phyloP scores from a whole-genome alignment of 2,329 filamentous ascomycete species.

The Arthrinium phaeospermum region DNA sequence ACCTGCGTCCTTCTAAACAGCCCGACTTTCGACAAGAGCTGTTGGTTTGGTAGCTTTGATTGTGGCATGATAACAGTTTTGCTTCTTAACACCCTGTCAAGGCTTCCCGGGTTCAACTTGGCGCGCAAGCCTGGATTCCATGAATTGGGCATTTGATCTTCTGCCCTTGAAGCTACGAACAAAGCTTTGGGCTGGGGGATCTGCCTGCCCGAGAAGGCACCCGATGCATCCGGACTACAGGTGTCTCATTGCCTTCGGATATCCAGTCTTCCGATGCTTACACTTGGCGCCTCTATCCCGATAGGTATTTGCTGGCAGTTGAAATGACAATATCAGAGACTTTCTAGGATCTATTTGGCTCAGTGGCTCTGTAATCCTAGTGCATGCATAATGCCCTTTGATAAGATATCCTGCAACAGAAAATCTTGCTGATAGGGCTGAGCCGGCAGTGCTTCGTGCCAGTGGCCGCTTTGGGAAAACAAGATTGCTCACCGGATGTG shows the following conservation, averaged over 20 bases:
- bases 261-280: not conserved
- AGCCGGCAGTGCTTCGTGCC: not conserved
- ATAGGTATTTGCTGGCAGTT: not conserved
- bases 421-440: not conserved
- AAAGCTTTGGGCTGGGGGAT: no score
- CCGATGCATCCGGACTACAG: not conserved
- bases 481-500: not conserved
- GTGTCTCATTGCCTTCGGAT: not conserved
- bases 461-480: not conserved
- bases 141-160: not conserved
- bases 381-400: not conserved
- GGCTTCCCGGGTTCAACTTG: not conserved
- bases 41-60: no score
- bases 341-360: not conserved
- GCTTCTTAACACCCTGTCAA: not conserved
- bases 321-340: no score
- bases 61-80: no score
- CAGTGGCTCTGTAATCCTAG: not conserved
- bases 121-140: not conserved
- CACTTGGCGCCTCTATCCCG: not conserved
- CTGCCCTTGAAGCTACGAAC: not conserved
- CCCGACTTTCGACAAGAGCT: no score
- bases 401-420: not conserved
- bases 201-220: not conserved
- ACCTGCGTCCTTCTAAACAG: no score